Evolutionary conservation across 768 basidiomycete species (phyloP).

Genomic region (Pleurotus citrinopileatus): DNA sequence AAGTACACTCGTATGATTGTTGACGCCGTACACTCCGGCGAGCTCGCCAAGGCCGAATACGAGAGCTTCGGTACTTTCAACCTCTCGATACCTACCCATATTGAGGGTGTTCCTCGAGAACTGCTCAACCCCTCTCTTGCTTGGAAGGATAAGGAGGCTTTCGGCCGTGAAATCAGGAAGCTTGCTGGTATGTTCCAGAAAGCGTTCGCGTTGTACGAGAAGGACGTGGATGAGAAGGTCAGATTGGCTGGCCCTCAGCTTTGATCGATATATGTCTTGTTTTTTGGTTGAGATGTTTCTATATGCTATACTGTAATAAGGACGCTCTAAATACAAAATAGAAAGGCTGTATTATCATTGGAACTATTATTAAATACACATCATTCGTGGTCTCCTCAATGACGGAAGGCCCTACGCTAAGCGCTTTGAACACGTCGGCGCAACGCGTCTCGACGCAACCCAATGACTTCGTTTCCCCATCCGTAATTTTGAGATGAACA

Average conservation of each 20-base stretch:
- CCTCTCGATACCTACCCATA: slow-evolving; percentile 75
- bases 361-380: background rate
- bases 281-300: background rate
- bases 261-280: slow-evolving; percentile 16
- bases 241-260: slow-evolving; percentile 74
- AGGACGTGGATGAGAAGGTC: slow-evolving; percentile 79
- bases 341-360: background rate
- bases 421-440: too few species aligned
- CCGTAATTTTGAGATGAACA: too few species aligned
- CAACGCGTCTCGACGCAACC: too few species aligned
- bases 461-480: too few species aligned
- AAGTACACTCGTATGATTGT: slow-evolving; percentile 95
- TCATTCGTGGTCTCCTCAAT: too few species aligned
- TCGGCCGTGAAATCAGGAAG: slow-evolving; percentile 84
- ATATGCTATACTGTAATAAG: background rate
- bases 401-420: too few species aligned
- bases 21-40: slow-evolving; percentile 94
- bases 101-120: slow-evolving; percentile 88
- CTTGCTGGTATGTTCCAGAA: slow-evolving; percentile 92
- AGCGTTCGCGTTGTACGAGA: slow-evolving; percentile 91
- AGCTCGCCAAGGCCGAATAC: slow-evolving; percentile 82
- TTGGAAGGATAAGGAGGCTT: slow-evolving; percentile 88
- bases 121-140: slow-evolving; percentile 86
- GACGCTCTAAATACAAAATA: background rate
- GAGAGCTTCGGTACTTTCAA: slow-evolving; percentile 84